Evolutionary conservation across 768 basidiomycete genomes (phyloP).

Genomic region (Kwoniella heveanensis): DNA sequence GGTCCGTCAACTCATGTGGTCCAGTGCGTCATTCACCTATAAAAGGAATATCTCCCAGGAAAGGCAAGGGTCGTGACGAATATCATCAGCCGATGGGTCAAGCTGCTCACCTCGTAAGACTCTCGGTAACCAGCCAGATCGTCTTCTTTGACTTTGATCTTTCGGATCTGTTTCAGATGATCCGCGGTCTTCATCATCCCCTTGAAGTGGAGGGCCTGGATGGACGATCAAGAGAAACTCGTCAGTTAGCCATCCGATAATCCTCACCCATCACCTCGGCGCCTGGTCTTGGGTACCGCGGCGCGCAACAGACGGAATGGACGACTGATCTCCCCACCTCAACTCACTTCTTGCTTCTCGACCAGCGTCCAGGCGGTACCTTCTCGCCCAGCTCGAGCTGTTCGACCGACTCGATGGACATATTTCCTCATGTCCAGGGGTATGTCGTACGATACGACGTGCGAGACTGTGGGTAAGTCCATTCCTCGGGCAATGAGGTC

Average conservation of each 20-base stretch:
- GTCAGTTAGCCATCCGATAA: too few relatives aligned
- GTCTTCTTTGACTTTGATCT: slow-evolving; percentile 66
- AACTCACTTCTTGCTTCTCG: slow-evolving; percentile 71
- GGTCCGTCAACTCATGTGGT: too few relatives aligned
- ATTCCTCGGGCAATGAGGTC: slow-evolving; percentile 95
- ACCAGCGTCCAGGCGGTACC: slow-evolving; percentile 95
- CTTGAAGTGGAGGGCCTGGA: slow-evolving; percentile 86
- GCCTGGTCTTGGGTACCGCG: too few relatives aligned
- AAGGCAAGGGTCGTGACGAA: too few relatives aligned
- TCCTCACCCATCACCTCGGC: too few relatives aligned
- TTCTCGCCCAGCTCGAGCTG: slow-evolving; percentile 83
- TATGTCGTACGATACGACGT: slow-evolving; percentile 93
- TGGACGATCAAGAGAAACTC: background rate
- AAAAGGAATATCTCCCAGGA: too few relatives aligned
- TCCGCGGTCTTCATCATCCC: slow-evolving; percentile 71
- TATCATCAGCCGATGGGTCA: too few relatives aligned
- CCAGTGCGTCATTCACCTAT: too few relatives aligned
- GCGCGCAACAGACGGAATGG: too few relatives aligned
- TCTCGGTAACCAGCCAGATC: slow-evolving; percentile 64
- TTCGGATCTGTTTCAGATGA: slow-evolving; percentile 71
- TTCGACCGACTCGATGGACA: slow-evolving; percentile 93
- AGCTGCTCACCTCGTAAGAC: slow-evolving; percentile 67
- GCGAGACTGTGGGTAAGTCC: slow-evolving; percentile 85
- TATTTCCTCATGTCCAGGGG: slow-evolving; percentile 99
- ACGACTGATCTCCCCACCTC: too few relatives aligned